These are phyloP conservation scores for Serpula lacrymans DNA, from an alignment of 768 basidiomycete species.

Conservation along the genomic window DNA sequence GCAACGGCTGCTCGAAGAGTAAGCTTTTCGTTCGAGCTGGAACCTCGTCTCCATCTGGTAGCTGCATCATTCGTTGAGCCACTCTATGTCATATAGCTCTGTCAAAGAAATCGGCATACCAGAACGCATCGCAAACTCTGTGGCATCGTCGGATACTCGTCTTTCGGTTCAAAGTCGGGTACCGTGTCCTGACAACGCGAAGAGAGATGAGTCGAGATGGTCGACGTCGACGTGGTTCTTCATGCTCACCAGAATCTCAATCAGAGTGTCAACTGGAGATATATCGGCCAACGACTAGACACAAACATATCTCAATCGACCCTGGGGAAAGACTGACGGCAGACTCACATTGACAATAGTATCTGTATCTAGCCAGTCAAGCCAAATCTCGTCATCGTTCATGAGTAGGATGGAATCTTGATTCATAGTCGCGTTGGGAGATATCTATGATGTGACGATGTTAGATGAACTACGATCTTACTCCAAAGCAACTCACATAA, in stretches of 20 bases:
- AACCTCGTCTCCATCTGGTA: conserved; percentile 10
- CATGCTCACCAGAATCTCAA: conserved; percentile 26
- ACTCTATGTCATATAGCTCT: no score
- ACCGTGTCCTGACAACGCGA: conserved; percentile 22
- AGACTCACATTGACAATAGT: conserved; percentile 24
- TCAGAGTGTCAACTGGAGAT: conserved; percentile 19
- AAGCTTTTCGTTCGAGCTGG: conserved; percentile 21
- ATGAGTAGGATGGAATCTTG: no score
- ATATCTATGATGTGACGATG: no score
- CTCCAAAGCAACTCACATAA: conserved; percentile 5
- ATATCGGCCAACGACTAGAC: conserved; percentile 16
- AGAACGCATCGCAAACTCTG: conserved; percentile 25
- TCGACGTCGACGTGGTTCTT: conserved; percentile 15
- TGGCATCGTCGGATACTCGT: conserved; percentile 24
- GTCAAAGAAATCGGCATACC: conserved; percentile 20
- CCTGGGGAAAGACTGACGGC: background rate
- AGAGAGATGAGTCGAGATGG: conserved; percentile 14
- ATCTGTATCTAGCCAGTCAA: conserved; percentile 21
- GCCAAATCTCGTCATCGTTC: conserved; percentile 12
- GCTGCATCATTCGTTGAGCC: no score
- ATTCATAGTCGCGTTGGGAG: no score
- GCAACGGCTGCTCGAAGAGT: conserved; percentile 19
- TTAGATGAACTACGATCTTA: background rate
- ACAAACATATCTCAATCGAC: background rate
- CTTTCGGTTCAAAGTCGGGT: conserved; percentile 20